phyloP scores from a whole-genome alignment of 1,139 yeast genomes.

The Suhomyces guaymorum region DNA sequence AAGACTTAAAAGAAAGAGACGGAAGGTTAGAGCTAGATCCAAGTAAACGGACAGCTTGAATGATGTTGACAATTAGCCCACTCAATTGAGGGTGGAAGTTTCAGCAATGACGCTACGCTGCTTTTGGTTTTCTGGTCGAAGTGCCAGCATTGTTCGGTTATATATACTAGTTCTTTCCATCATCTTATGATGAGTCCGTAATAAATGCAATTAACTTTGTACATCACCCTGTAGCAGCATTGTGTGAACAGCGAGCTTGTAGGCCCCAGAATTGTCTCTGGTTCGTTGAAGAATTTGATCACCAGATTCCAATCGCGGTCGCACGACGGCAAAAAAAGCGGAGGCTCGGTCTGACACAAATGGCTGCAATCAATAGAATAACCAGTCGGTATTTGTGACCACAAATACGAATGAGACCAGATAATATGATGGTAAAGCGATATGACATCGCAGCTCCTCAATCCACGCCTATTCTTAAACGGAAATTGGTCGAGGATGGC shows the following conservation, averaged over 20 bases:
- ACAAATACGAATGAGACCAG: too few relatives aligned
- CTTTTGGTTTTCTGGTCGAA: conserved; percentile 9
- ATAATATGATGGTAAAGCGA: neutral
- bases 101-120: conserved; percentile 6
- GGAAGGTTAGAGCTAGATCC: conserved; percentile 99
- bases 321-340: neutral
- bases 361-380: conserved; percentile 11
- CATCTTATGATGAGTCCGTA: conserved; percentile 13
- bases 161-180: conserved; percentile 19
- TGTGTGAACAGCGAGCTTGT: too few relatives aligned
- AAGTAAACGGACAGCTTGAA: conserved; percentile 65
- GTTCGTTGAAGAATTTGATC: too few relatives aligned
- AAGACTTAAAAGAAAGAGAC: conserved; percentile 99
- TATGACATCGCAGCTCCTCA: too few relatives aligned
- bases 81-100: conserved; percentile 1
- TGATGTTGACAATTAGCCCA: conserved; percentile 6
- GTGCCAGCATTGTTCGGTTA: conserved; percentile 7
- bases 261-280: too few relatives aligned
- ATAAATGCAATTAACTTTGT: conserved; percentile 11
- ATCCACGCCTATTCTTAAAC: neutral
- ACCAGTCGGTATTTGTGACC: neutral
- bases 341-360: neutral
- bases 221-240: conserved; percentile 1
- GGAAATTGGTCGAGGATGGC: too few relatives aligned
- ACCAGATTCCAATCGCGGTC: conserved; percentile 1